Evolutionary conservation across 2,329 filamentous ascomycete genomes (phyloP).

Genomic region (Cadophora sp.): DNA sequence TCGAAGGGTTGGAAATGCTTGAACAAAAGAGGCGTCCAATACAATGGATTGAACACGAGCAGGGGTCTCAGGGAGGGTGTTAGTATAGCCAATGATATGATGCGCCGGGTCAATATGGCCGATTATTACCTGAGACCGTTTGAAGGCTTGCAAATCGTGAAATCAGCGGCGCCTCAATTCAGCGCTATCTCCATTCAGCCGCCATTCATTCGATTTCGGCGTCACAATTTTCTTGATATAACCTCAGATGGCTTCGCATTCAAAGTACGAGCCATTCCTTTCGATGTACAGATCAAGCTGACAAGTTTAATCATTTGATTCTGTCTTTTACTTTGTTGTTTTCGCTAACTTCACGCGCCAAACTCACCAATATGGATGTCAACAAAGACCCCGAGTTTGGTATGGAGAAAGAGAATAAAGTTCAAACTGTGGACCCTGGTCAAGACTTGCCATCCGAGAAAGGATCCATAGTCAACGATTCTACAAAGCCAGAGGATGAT

Average conservation of each 20-base stretch:
- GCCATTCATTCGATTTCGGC: not conserved
- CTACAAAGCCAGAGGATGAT: not conserved
- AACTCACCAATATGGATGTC: not conserved
- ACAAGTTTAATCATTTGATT: not conserved
- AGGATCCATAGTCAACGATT: not conserved
- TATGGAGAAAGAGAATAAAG: not conserved
- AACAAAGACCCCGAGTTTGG: not conserved
- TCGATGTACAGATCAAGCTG: not conserved
- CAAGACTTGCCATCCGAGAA: slow-evolving; percentile 7
- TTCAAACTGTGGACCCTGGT: not conserved
- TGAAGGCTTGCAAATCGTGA: not conserved
- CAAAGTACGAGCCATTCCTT: too few species aligned
- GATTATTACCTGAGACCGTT: not conserved
- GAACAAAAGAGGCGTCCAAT: not conserved
- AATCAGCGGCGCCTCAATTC: not conserved
- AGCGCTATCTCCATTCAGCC: slow-evolving; percentile 1
- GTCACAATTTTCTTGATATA: not conserved
- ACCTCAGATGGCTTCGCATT: not conserved
- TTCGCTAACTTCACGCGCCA: too few species aligned
- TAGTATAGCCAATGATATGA: not conserved
- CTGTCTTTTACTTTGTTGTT: too few species aligned
- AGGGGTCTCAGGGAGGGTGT: not conserved
- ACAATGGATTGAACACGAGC: not conserved
- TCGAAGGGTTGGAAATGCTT: not conserved
- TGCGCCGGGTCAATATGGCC: not conserved